phyloP scores from a whole-genome alignment of 2,329 filamentous ascomycete species.

The Calonectria pseudoturangicola region DNA sequence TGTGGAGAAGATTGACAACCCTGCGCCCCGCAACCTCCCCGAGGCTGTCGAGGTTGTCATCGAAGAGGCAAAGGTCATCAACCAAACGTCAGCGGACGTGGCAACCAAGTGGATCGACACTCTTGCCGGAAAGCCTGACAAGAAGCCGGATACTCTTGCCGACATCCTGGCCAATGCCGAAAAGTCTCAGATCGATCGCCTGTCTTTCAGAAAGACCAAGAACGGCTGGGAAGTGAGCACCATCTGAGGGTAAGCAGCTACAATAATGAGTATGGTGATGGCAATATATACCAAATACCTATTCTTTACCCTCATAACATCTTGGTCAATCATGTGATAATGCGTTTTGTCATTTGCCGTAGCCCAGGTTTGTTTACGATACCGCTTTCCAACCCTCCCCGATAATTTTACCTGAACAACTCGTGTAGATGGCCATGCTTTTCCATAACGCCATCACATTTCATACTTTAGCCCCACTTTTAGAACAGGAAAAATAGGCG shows the following conservation, averaged over 20 bases:
- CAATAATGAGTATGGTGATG: background rate
- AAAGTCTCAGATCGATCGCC: background rate
- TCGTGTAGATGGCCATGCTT: no score
- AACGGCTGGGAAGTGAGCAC: constrained; percentile 11
- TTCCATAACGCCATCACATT: no score
- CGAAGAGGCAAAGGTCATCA: background rate
- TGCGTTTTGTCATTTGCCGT: no score
- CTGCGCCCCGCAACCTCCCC: background rate
- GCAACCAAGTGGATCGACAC: constrained; percentile 6
- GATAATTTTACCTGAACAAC: no score
- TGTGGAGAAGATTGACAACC: background rate
- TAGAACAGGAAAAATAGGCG: no score
- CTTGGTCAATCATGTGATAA: no score
- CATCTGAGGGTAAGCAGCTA: background rate
- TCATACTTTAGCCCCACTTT: no score
- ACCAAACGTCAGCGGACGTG: background rate
- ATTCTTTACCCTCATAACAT: background rate
- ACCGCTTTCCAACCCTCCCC: no score
- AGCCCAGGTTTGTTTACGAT: no score
- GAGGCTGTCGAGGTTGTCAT: background rate
- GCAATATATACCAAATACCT: background rate
- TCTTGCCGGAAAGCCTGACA: background rate
- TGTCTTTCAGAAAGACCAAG: background rate
- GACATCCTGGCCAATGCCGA: background rate
- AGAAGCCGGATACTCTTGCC: background rate